phyloP scores from a whole-genome alignment of 768 basidiomycete species.

The Tricholoma flavovirens region DNA sequence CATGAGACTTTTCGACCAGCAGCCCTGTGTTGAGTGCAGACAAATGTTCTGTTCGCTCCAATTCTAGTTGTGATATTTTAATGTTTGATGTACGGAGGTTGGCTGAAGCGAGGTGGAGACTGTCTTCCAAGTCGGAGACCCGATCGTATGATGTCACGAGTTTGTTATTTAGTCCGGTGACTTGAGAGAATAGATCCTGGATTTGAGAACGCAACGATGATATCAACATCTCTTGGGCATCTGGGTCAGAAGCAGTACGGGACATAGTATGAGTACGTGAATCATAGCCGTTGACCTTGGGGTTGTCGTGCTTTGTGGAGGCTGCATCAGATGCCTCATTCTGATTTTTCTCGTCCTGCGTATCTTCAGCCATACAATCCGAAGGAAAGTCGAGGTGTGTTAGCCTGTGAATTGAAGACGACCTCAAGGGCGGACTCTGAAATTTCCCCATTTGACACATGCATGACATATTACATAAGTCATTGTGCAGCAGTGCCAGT shows the following conservation, averaged over 20 bases:
- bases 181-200: constrained; percentile 83
- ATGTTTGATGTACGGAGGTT: constrained; percentile 54
- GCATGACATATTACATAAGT: too few relatives aligned
- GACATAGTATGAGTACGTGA: not conserved
- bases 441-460: too few relatives aligned
- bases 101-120: constrained; percentile 63
- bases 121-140: constrained; percentile 89
- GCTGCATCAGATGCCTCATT: not conserved
- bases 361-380: constrained; percentile 9
- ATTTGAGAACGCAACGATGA: constrained; percentile 74
- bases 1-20: constrained; percentile 86
- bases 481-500: too few relatives aligned
- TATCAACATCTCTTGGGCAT: constrained; percentile 84
- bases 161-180: constrained; percentile 86
- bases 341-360: constrained; percentile 6
- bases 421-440: too few relatives aligned
- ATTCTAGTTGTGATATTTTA: constrained; percentile 74
- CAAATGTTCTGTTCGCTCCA: constrained; percentile 82
- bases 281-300: constrained; percentile 15
- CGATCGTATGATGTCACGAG: constrained; percentile 90
- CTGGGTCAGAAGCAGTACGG: constrained; percentile 29
- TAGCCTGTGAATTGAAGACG: too few relatives aligned
- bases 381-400: not conserved
- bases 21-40: constrained; percentile 87
- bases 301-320: constrained; percentile 3